phyloP scores from a whole-genome alignment of 2,329 filamentous ascomycete species.

The Aspergillaceae sp. region DNA sequence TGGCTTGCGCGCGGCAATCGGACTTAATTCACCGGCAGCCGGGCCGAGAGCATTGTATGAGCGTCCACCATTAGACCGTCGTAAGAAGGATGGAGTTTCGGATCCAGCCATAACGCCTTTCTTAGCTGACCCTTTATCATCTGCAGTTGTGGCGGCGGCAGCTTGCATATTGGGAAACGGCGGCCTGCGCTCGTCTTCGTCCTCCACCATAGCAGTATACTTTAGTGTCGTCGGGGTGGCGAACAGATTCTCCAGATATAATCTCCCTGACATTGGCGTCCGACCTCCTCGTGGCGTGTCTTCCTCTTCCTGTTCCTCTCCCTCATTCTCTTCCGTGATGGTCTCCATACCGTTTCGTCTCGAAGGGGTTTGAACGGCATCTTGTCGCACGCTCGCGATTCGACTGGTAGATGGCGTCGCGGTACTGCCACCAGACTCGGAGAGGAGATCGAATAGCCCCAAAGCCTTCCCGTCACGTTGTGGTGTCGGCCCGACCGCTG shows the following conservation, averaged over 20 bases:
- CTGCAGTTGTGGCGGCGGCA: not conserved
- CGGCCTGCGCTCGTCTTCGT: constrained; percentile 14
- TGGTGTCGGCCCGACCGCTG: constrained; percentile 40
- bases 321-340: constrained; percentile 21
- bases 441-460: constrained; percentile 41
- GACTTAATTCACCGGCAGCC: constrained; percentile 22
- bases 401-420: constrained; percentile 25
- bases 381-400: constrained; percentile 18
- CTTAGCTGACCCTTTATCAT: constrained; percentile 1
- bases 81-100: constrained; percentile 33
- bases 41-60: constrained; percentile 5
- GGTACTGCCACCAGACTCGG: constrained; percentile 30
- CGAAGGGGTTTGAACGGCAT: constrained; percentile 30
- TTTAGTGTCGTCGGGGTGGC: constrained; percentile 38
- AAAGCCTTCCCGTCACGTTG: constrained; percentile 41
- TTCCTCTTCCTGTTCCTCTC: constrained; percentile 12
- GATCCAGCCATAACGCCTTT: constrained; percentile 14
- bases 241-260: constrained; percentile 38
- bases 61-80: constrained; percentile 28
- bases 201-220: constrained; percentile 33
- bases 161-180: not conserved
- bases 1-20: constrained; percentile 29
- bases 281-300: constrained; percentile 19
- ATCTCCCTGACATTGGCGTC: constrained; percentile 38
- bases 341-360: constrained; percentile 21